A percentile compares a stretch with the other conserved stretches of the same genome.
Conservation (phyloP, 768 basidiomycete genomes). For the Phanerochaete sordida region DNA sequence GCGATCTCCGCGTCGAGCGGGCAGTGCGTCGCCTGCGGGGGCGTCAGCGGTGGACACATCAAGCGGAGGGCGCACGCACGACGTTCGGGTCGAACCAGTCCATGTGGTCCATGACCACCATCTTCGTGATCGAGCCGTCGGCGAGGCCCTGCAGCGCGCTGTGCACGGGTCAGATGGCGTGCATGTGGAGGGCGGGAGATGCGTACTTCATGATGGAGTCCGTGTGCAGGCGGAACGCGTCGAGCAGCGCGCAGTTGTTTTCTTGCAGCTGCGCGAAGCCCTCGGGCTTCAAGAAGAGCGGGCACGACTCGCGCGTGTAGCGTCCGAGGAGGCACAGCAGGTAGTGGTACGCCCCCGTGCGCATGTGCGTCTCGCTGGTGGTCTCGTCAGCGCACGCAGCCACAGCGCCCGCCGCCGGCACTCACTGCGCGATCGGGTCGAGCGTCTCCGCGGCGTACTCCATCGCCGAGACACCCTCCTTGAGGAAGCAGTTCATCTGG, state of each 20-base stretch:
- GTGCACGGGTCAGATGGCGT: background rate
- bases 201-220: conserved; percentile 65
- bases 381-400: background rate
- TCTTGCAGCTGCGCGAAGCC: conserved; percentile 55
- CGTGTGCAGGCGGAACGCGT: conserved; percentile 67
- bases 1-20: conserved; percentile 36
- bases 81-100: conserved; percentile 51
- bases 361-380: conserved; percentile 12
- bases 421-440: conserved; percentile 25
- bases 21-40: background rate
- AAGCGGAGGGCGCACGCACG: conserved; percentile 3
- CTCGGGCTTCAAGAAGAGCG: conserved; percentile 57
- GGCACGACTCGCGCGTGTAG: conserved; percentile 58
- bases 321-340: conserved; percentile 41
- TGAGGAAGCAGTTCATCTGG: conserved; percentile 36
- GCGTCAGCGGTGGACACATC: background rate
- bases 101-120: conserved; percentile 70
- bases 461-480: conserved; percentile 22
- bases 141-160: conserved; percentile 45
- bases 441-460: conserved; percentile 28
- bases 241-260: conserved; percentile 39
- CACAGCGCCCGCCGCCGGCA: background rate
- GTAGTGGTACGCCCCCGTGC: conserved; percentile 16
- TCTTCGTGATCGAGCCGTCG: conserved; percentile 51
- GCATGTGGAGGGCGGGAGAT: background rate